These are phyloP conservation scores for Solanum aculeatissimum DNA, from an alignment of 305 asterid species.

Conservation along the genomic window DNA sequence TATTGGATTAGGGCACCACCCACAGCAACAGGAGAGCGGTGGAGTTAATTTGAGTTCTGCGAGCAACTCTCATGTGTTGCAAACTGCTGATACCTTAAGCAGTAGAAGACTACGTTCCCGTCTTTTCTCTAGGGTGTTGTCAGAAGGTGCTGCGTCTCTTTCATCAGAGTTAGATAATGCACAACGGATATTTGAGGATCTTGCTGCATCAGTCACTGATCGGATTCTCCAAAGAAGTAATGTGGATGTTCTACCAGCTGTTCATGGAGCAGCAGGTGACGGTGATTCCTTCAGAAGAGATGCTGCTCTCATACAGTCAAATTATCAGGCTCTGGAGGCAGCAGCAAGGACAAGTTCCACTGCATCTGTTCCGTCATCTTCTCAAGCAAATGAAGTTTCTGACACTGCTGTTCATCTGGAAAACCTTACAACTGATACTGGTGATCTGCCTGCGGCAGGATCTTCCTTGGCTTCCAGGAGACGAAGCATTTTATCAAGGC, in stretches of 20 bases:
- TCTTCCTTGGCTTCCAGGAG: slow-evolving; percentile 33
- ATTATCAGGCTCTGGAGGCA: slow-evolving; percentile 18
- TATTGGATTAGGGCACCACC: slow-evolving; percentile 39
- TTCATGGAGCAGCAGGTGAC: slow-evolving; percentile 14
- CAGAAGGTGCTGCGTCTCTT: slow-evolving; percentile 78
- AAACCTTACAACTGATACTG: slow-evolving; percentile 9
- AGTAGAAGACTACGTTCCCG: slow-evolving; percentile 35
- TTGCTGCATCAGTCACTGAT: slow-evolving; percentile 49
- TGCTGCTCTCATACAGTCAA: slow-evolving; percentile 13
- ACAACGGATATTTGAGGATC: slow-evolving; percentile 65
- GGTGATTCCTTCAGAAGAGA: slow-evolving; percentile 22
- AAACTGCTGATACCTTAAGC: slow-evolving; percentile 15
- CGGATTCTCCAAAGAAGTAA: slow-evolving; percentile 24
- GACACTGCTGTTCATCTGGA: slow-evolving; percentile 11
- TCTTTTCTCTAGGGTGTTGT: slow-evolving; percentile 54
- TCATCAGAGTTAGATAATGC: slow-evolving; percentile 66
- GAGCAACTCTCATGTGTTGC: slow-evolving; percentile 16
- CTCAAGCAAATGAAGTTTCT: slow-evolving; percentile 22
- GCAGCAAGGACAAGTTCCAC: slow-evolving; percentile 14
- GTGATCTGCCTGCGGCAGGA: slow-evolving; percentile 8
- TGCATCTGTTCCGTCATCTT: slow-evolving; percentile 21
- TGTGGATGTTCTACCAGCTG: slow-evolving; percentile 16
- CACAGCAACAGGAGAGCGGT: slow-evolving; percentile 19
- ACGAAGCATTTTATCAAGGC: slow-evolving; percentile 35
- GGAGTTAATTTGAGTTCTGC: slow-evolving; percentile 6